Conservation (phyloP, 2,329 filamentous ascomycete species). For the Daldinia eschscholtzii region DNA sequence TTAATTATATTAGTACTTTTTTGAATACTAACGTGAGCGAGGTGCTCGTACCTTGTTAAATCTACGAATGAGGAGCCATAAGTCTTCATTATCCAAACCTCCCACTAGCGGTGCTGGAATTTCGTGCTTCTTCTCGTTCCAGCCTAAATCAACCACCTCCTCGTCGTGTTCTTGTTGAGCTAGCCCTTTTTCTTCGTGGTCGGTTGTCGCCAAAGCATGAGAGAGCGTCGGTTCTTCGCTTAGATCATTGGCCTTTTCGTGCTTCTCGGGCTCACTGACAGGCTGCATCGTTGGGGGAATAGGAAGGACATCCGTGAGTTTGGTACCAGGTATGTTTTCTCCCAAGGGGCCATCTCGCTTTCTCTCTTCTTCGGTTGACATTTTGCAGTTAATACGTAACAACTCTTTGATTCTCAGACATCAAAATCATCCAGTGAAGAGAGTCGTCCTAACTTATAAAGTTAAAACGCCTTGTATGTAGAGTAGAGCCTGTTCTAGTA, state of each 20-base stretch:
- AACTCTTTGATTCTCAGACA: background rate
- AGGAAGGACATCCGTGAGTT: conserved; percentile 52
- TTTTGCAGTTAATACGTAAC: conserved; percentile 11
- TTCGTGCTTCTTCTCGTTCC: conserved; percentile 71
- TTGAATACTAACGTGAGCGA: background rate
- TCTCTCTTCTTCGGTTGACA: conserved; percentile 35
- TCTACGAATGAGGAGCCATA: conserved; percentile 78
- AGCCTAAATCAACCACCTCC: conserved; percentile 76
- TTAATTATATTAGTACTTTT: conserved; percentile 30
- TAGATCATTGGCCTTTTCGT: conserved; percentile 44
- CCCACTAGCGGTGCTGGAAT: conserved; percentile 73
- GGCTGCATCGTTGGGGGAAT: conserved; percentile 51
- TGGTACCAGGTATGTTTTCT: conserved; percentile 43
- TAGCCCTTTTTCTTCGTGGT: conserved; percentile 59
- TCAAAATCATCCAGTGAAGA: background rate
- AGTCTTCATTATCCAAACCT: conserved; percentile 77
- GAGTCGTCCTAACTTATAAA: conserved; percentile 6
- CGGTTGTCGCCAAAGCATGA: conserved; percentile 59
- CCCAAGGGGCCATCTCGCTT: conserved; percentile 8
- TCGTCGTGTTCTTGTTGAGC: conserved; percentile 61
- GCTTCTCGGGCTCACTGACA: conserved; percentile 48
- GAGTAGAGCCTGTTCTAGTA: conserved; percentile 2
- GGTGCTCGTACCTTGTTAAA: conserved; percentile 74
- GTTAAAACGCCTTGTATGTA: background rate
- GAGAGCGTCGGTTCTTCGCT: conserved; percentile 54